These are phyloP conservation scores for Murraya koenigii DNA, from an alignment of 345 rosid genomes.

Conservation along the genomic window DNA sequence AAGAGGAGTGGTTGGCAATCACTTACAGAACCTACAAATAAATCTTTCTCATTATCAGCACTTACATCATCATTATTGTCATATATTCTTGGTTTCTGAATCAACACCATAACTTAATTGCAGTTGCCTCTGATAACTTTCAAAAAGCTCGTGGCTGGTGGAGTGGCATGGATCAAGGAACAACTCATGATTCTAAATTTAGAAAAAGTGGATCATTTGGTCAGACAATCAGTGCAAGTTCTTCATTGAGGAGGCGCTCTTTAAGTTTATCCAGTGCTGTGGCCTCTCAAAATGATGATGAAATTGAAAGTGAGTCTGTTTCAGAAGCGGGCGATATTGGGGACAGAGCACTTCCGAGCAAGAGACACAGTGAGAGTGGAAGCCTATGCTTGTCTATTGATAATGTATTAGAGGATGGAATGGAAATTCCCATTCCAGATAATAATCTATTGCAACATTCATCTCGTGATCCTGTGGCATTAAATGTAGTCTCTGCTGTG, in stretches of 20 bases:
- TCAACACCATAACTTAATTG: background rate
- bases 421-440: conserved; percentile 27
- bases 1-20: background rate
- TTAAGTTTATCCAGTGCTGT: conserved; percentile 34
- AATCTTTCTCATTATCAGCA: background rate
- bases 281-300: conserved; percentile 39
- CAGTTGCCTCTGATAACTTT: background rate
- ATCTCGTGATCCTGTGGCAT: conserved; percentile 24
- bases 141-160: conserved; percentile 4
- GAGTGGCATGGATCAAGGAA: conserved; percentile 44
- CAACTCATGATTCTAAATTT: conserved; percentile 12
- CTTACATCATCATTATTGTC: background rate
- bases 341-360: conserved; percentile 61
- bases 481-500: conserved; percentile 26
- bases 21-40: background rate
- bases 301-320: conserved; percentile 51
- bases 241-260: conserved; percentile 54
- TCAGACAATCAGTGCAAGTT: conserved; percentile 40
- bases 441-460: conserved; percentile 22
- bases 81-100: background rate
- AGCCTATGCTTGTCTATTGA: conserved; percentile 43
- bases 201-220: conserved; percentile 33
- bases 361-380: conserved; percentile 40
- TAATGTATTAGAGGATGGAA: conserved; percentile 37
- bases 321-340: conserved; percentile 95